These are phyloP conservation scores for Schizonepeta tenuifolia DNA, from an alignment of 257 asterid genomes.

Conservation along the genomic window DNA sequence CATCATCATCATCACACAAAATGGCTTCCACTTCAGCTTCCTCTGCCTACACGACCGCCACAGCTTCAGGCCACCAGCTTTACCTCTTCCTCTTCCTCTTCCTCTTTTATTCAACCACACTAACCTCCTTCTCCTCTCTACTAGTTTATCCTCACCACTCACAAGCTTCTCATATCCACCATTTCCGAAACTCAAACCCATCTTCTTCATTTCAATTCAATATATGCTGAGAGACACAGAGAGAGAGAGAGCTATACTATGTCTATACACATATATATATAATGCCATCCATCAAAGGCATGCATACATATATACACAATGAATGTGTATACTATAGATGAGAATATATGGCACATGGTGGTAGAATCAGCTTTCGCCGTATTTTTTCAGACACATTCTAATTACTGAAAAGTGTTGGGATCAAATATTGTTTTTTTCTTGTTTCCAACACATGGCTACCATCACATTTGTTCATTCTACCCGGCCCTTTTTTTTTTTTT, in stretches of 20 bases:
- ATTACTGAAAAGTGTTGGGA: slow-evolving; percentile 29
- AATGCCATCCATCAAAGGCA: too few relatives aligned
- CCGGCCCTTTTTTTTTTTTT: slow-evolving; percentile 21
- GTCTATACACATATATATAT: too few relatives aligned
- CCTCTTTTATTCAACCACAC: background rate
- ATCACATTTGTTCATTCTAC: slow-evolving; percentile 34
- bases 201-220: too few relatives aligned
- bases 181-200: slow-evolving; percentile 9
- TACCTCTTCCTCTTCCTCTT: background rate
- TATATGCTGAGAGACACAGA: background rate
- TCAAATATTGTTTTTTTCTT: slow-evolving; percentile 31
- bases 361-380: background rate
- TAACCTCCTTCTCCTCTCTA: slow-evolving; percentile 35
- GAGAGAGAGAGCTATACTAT: background rate
- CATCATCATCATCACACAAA: slow-evolving; percentile 39
- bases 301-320: too few relatives aligned
- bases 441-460: slow-evolving; percentile 57
- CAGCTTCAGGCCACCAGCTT: slow-evolving; percentile 56
- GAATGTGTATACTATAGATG: too few relatives aligned
- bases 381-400: slow-evolving; percentile 32
- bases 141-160: slow-evolving; percentile 15
- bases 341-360: slow-evolving; percentile 47
- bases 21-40: slow-evolving; percentile 75
- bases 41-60: slow-evolving; percentile 43
- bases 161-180: slow-evolving; percentile 54